phyloP scores from a whole-genome alignment of 1,284 basidiomycete species.

The Spongispora temasekensis region DNA sequence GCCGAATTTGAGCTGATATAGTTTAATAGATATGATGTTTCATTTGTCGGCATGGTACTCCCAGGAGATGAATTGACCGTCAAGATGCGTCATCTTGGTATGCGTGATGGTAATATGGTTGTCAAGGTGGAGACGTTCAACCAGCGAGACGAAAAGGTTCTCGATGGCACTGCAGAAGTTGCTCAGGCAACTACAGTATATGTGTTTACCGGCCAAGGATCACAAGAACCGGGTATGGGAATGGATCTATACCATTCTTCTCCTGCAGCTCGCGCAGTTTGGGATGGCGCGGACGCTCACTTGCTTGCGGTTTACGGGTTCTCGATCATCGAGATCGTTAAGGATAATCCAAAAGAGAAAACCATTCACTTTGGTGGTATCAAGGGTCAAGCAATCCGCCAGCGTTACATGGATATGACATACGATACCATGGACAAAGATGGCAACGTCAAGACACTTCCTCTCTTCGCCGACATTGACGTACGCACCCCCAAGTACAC shows the following conservation, averaged over 20 bases:
- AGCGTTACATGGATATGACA: conserved; percentile 99
- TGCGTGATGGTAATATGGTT: conserved; percentile 92
- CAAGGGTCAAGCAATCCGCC: conserved; percentile 96
- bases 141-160: conserved; percentile 84
- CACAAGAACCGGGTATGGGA: conserved; percentile 98
- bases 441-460: conserved; percentile 91
- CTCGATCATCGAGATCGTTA: conserved; percentile 98
- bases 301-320: conserved; percentile 95
- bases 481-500: conserved; percentile 93
- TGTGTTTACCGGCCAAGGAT: conserved; percentile 98
- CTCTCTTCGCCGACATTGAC: conserved; percentile 92
- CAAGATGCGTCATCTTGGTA: conserved; percentile 87
- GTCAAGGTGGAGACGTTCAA: conserved; percentile 91
- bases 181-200: conserved; percentile 92
- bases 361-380: conserved; percentile 99
- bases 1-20: conserved; percentile 9
- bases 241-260: conserved; percentile 97
- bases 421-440: conserved; percentile 97
- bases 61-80: conserved; percentile 89
- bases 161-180: conserved; percentile 92
- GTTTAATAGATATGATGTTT: conserved; percentile 75
- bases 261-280: conserved; percentile 92
- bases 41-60: conserved; percentile 97
- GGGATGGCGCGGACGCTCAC: conserved; percentile 96
- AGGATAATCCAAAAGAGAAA: conserved; percentile 96